Conservation (phyloP, 164 flowering plant species). For the Macadamia integrifolia region DNA sequence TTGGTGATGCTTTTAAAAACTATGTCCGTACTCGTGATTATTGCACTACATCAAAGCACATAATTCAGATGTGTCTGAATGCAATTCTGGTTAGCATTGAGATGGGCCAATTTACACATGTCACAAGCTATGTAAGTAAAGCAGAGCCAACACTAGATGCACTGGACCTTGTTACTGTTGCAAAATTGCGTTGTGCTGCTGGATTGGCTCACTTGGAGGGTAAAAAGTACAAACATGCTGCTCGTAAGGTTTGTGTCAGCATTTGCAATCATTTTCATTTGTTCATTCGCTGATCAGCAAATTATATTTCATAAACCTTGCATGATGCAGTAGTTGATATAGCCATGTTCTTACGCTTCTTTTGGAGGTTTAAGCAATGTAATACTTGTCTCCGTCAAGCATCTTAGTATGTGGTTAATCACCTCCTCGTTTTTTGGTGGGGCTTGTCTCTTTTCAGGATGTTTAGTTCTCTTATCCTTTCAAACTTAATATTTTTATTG, state of each 20-base stretch:
- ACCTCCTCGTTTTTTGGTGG: too few relatives aligned
- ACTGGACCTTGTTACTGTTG: slow-evolving; percentile 37
- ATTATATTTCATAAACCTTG: too few relatives aligned
- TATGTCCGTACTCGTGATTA: slow-evolving; percentile 90
- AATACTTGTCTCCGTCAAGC: too few relatives aligned
- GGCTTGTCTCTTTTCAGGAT: too few relatives aligned
- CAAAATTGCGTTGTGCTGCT: slow-evolving; percentile 64
- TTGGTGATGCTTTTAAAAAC: slow-evolving; percentile 83
- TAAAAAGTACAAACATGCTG: slow-evolving; percentile 74
- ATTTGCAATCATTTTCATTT: too few relatives aligned
- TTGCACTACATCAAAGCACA: slow-evolving; percentile 73
- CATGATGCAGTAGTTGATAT: too few relatives aligned
- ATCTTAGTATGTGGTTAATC: too few relatives aligned
- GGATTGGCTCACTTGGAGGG: slow-evolving; percentile 29
- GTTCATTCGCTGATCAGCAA: too few relatives aligned
- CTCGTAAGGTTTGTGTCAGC: slow-evolving; percentile 55
- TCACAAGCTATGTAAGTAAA: slow-evolving; percentile 47
- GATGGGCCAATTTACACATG: slow-evolving; percentile 18
- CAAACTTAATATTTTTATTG: too few relatives aligned
- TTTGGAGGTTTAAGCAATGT: too few relatives aligned
- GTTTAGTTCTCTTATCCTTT: too few relatives aligned
- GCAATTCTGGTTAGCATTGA: slow-evolving; percentile 77
- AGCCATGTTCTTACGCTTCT: too few relatives aligned
- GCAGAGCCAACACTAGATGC: slow-evolving; percentile 62
- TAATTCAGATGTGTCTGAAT: slow-evolving; percentile 62